Evolutionary conservation across 805 yeast genomes (phyloP), one percentile per base, ranked within the genome.

Genomic region (Nakazawaea anatomiae): DNA sequence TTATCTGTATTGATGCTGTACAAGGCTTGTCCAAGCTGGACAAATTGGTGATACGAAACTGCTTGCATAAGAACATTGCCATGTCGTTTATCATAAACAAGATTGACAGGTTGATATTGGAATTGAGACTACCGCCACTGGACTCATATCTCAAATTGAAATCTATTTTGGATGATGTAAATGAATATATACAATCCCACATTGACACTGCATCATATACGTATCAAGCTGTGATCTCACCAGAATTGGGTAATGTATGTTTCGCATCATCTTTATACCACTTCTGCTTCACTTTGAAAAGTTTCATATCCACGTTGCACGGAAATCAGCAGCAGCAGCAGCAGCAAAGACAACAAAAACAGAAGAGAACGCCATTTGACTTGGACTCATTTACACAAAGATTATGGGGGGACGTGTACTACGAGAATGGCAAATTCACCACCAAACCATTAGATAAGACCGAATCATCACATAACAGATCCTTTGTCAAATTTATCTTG

Each of bases 81-180:
- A 64, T 92, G 14, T 67, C 75, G 4, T 65, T 91, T 25, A 79
- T 88, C 5, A 54, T 94, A 5, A 91, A 88, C 66, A 94, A 95
- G 65, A 57, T 95, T 7, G 99, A 94, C 63, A 68, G 97, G 53
- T 69, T 94, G n/a, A 74, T 92, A 0, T 60, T 91, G 42, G 99
- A 94, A 56, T 68, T 91, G 41, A 76, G 80, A 55, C 69, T 92
- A 4, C 87, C 96, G 0, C 89, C 89, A 2, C 57, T 67, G 2
- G 96, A 89, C 55, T 78, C 90, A 0, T 88, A 81, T 60, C 73
- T 77, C 59, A 91, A 94, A 60, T 57, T 94, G 31, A 69, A 79
- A 50, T 72, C 76, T 54, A 67, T 75, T 1, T 69, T 91, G 18
- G 85, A 82, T 44, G 81, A 81, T 39, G 69, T 90, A n/a, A 89